These are phyloP conservation scores for Dryas integrifolia DNA, from an alignment of 331 rosid species.

Conservation along the genomic window DNA sequence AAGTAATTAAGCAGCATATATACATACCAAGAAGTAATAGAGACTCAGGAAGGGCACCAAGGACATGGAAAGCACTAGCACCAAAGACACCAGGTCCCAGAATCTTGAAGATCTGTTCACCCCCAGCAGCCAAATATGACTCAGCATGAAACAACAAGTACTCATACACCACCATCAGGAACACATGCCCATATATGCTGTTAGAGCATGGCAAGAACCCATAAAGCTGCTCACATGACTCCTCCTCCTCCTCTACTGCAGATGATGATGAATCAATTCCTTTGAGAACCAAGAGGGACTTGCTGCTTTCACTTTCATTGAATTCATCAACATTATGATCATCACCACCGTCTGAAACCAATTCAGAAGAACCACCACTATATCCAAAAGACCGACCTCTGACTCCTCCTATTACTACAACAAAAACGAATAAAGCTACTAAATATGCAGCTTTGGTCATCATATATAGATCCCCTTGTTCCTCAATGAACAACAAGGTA, in stretches of 20 bases:
- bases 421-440: conserved; percentile 7
- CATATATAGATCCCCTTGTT: no score
- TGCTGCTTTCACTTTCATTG: not conserved
- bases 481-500: no score
- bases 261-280: conserved; percentile 3
- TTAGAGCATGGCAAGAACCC: conserved; percentile 62
- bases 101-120: conserved; percentile 54
- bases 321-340: not conserved
- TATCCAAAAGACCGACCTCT: conserved; percentile 7
- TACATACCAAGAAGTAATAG: conserved; percentile 55
- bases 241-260: conserved; percentile 8
- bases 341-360: conserved; percentile 21
- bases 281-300: conserved; percentile 22
- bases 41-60: conserved; percentile 71
- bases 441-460: conserved; percentile 4
- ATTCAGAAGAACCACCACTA: not conserved
- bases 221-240: conserved; percentile 48
- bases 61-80: conserved; percentile 55
- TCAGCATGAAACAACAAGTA: conserved; percentile 62
- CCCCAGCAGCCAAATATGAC: conserved; percentile 54
- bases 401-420: not conserved
- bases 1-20: not conserved
- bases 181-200: conserved; percentile 44
- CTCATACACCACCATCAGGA: conserved; percentile 55
- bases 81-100: conserved; percentile 72